Evolutionary conservation across 257 asterid species (phyloP).

Genomic region (Lycium barbarum): DNA sequence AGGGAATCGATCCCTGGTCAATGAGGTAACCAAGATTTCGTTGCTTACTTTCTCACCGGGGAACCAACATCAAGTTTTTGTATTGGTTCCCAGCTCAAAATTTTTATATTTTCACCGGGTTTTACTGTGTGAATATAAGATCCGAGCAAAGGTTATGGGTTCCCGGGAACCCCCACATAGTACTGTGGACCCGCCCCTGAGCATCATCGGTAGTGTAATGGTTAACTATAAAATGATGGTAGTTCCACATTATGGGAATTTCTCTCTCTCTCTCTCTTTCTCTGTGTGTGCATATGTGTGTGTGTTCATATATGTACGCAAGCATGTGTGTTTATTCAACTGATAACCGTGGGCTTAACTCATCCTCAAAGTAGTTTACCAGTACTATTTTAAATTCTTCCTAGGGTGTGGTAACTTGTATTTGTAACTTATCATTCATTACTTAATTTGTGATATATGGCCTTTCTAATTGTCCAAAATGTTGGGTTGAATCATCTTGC

Average conservation of each 20-base stretch:
- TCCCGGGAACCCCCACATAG: too few species aligned
- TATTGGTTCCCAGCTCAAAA: too few species aligned
- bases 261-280: background rate
- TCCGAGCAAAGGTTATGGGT: too few species aligned
- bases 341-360: background rate
- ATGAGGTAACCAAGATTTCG: too few species aligned
- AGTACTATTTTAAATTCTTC: background rate
- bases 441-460: background rate
- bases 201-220: conserved; percentile 43
- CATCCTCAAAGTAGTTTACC: background rate
- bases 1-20: too few species aligned
- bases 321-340: background rate
- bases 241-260: background rate
- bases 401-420: background rate
- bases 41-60: too few species aligned
- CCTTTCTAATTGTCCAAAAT: background rate
- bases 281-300: background rate
- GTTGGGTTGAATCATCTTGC: background rate
- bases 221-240: conserved; percentile 29
- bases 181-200: background rate
- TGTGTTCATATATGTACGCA: too few species aligned
- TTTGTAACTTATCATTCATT: background rate
- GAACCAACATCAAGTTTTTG: too few species aligned
- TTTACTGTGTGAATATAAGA: too few species aligned
- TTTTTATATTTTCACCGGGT: too few species aligned